phyloP scores from a whole-genome alignment of 176 grass and related monocot genomes.

The Secale cereale region DNA sequence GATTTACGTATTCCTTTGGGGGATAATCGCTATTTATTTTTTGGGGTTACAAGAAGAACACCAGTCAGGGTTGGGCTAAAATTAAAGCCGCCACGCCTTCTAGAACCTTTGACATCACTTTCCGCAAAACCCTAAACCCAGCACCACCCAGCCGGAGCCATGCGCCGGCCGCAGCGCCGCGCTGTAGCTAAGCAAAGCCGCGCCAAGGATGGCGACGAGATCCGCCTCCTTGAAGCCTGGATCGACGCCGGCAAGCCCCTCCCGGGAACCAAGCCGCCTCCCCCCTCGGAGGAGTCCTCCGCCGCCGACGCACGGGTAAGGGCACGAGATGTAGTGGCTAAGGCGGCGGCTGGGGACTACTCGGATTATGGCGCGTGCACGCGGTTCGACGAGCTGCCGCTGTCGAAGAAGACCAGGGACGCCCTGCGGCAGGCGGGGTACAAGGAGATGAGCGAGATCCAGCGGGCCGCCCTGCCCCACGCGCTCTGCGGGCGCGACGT shows the following conservation, averaged over 20 bases:
- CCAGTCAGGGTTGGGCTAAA: neutral
- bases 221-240: conserved; percentile 67
- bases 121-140: conserved; percentile 36
- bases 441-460: conserved; percentile 88
- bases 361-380: conserved; percentile 57
- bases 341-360: conserved; percentile 31
- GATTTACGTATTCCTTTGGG: neutral
- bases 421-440: conserved; percentile 46
- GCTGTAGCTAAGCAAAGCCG: conserved; percentile 42
- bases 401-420: conserved; percentile 72
- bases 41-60: neutral
- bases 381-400: conserved; percentile 64
- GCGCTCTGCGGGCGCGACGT: conserved; percentile 78
- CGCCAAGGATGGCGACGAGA: conserved; percentile 38
- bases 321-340: neutral
- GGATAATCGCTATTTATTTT: neutral
- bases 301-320: neutral
- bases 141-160: conserved; percentile 15
- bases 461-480: conserved; percentile 80
- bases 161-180: conserved; percentile 46
- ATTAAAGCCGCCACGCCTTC: conserved; percentile 15
- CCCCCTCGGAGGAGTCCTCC: conserved; percentile 33
- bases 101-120: conserved; percentile 26
- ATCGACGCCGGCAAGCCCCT: conserved; percentile 74
- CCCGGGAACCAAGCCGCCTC: conserved; percentile 54